Conservation (phyloP, 2,329 filamentous ascomycete species). For the Bertia moriformis region DNA sequence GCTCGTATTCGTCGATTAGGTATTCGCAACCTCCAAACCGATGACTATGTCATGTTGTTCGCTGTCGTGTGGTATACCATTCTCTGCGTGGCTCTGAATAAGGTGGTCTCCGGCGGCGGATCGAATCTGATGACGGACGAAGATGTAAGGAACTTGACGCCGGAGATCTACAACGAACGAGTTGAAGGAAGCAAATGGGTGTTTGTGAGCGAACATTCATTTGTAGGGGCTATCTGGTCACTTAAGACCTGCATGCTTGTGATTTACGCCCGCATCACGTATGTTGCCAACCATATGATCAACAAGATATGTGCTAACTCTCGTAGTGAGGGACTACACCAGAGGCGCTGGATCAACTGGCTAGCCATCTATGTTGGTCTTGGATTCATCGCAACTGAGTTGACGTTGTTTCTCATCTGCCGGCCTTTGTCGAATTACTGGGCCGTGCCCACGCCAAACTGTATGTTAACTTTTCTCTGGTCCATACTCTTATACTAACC, state of each 20-base stretch:
- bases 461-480: slow-evolving; percentile 5
- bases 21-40: slow-evolving; percentile 20
- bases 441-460: slow-evolving; percentile 26
- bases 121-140: slow-evolving; percentile 28
- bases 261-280: slow-evolving; percentile 24
- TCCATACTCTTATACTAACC: slow-evolving; percentile 2
- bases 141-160: slow-evolving; percentile 21
- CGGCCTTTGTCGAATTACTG: slow-evolving; percentile 29
- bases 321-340: slow-evolving; percentile 12
- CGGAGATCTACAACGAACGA: slow-evolving; percentile 16
- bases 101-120: slow-evolving; percentile 26
- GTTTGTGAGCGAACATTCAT: slow-evolving; percentile 29
- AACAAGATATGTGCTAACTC: slow-evolving; percentile 3
- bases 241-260: slow-evolving; percentile 28
- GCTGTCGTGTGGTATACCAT: slow-evolving; percentile 28
- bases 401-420: slow-evolving; percentile 29
- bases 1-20: slow-evolving; percentile 22
- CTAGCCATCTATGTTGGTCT: slow-evolving; percentile 21
- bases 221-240: slow-evolving; percentile 27
- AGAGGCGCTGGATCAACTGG: slow-evolving; percentile 16
- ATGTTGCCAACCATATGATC: slow-evolving; percentile 1
- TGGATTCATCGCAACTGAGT: slow-evolving; percentile 25
- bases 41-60: slow-evolving; percentile 28
- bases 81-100: slow-evolving; percentile 25
- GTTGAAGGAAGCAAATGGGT: slow-evolving; percentile 31